Percentiles rank a stretch among this genome's conserved stretches.
Conservation (phyloP, 176 grass and related monocot species). For the Elymus sibiricus region DNA sequence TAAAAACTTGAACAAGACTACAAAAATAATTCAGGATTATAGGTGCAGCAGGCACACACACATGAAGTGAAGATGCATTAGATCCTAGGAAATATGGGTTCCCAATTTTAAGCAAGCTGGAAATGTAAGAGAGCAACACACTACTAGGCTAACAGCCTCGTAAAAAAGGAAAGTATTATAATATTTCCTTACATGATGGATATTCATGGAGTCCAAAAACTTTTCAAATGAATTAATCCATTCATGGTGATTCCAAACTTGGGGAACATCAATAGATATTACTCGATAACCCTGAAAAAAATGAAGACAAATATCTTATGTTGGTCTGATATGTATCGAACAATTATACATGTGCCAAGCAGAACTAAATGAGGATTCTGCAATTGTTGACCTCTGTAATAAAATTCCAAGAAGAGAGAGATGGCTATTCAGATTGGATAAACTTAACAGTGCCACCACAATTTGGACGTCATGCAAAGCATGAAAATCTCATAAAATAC, state of each 20-base stretch:
- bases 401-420: not conserved
- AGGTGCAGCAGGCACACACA: slow-evolving; percentile 7
- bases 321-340: not conserved
- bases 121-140: not conserved
- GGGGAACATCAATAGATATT: slow-evolving; percentile 91
- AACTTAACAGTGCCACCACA: not conserved
- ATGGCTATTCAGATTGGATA: not conserved
- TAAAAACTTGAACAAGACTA: not conserved
- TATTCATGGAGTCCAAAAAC: slow-evolving; percentile 85
- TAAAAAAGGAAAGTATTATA: not conserved
- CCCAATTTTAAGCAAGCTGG: not conserved
- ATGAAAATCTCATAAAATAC: slow-evolving; percentile 13
- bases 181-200: slow-evolving; percentile 80
- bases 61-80: not conserved
- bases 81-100: not conserved
- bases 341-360: not conserved
- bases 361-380: not conserved
- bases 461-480: not conserved
- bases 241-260: slow-evolving; percentile 87
- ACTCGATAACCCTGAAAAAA: slow-evolving; percentile 87
- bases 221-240: slow-evolving; percentile 98
- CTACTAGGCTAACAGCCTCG: not conserved
- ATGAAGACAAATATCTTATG: not conserved
- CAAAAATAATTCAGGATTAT: not conserved
- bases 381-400: not conserved